These are phyloP conservation scores for Inga oerstediana DNA, from an alignment of 306 rosid genomes.

Conservation along the genomic window DNA sequence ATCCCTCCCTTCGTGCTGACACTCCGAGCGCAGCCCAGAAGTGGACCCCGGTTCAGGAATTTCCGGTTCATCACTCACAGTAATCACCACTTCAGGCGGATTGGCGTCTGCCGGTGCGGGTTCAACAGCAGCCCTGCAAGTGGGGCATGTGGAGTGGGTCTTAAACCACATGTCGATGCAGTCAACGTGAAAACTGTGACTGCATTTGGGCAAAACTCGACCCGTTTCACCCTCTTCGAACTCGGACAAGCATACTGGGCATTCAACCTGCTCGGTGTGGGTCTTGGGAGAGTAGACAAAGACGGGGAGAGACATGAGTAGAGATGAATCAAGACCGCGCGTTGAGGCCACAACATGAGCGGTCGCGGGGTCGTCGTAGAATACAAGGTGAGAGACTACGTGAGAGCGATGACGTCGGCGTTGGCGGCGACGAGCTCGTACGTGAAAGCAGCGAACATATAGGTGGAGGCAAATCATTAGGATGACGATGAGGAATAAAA, in stretches of 20 bases:
- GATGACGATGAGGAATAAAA: constrained; percentile 67
- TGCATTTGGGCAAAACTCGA: constrained; percentile 71
- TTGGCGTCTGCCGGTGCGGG: neutral
- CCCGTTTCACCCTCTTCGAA: constrained; percentile 69
- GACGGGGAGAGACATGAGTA: constrained; percentile 60
- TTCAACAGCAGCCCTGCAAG: constrained; percentile 78
- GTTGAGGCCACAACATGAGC: neutral
- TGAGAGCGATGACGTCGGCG: constrained; percentile 54
- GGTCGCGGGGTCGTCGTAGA: constrained; percentile 37
- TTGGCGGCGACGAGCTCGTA: constrained; percentile 64
- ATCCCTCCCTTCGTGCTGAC: constrained; percentile 10
- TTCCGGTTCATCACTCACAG: constrained; percentile 35
- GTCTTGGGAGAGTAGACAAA: constrained; percentile 50
- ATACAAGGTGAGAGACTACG: constrained; percentile 37
- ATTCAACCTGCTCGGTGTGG: constrained; percentile 50
- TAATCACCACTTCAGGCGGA: constrained; percentile 35
- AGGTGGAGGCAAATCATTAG: constrained; percentile 73
- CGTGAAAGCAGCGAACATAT: constrained; percentile 80
- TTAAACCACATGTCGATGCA: constrained; percentile 97
- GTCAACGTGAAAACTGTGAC: constrained; percentile 67
- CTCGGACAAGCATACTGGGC: constrained; percentile 88
- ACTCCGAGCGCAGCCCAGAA: constrained; percentile 47
- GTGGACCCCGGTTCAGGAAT: constrained; percentile 39
- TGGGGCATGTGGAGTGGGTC: constrained; percentile 81
- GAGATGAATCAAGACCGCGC: constrained; percentile 64